Evolutionary conservation across 257 asterid species (phyloP), one percentile per base, ranked within the genome.

Genomic region (Lycium barbarum): DNA sequence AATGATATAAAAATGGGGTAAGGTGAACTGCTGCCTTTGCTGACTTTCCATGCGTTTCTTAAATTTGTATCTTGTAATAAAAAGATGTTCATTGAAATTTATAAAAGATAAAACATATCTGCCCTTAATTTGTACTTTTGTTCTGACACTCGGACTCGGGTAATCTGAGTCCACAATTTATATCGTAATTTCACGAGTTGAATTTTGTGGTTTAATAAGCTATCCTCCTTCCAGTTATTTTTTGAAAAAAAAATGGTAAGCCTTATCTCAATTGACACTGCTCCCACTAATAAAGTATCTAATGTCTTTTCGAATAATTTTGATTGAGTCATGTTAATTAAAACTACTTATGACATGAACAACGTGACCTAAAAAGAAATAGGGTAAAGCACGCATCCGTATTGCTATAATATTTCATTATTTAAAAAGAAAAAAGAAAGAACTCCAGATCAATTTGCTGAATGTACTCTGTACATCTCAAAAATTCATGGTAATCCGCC

Each of bases 1-100:
- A 53, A 51, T 22, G 49, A 73, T 74, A 1, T 2, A 6, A 74
- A 22, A 47, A 20, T 49, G 20, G 79, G 62, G 20, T 0, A 6
- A 51, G 81, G 81, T 74, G 45, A 49, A 74, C 81, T 3, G 22
- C 63, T 58, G n/a, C 22, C 26, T 10, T 58, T 58, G 62, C 61
- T 74, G 49, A 74, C 10, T 74, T 74, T 22, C 11, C 62, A 49
- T 20, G 62, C 17, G 6, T 74, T 20, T 47, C 5, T 47, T 47
- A 71, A 14, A 2, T 35, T 20, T 20, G 33, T 26, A 26, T 26
- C 33, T 26, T 26, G 33, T 26, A 26, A 26, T 26, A 26, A 26
- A 26, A 26, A 26, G 33, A 26, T 26, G 33, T 43, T 2, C 33
- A 45, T 72, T 72, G 36, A 9, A 45, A 35, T 45, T 45, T n/a